phyloP scores from a whole-genome alignment of 2,329 filamentous ascomycete species.

The Aureobasidium sp. region DNA sequence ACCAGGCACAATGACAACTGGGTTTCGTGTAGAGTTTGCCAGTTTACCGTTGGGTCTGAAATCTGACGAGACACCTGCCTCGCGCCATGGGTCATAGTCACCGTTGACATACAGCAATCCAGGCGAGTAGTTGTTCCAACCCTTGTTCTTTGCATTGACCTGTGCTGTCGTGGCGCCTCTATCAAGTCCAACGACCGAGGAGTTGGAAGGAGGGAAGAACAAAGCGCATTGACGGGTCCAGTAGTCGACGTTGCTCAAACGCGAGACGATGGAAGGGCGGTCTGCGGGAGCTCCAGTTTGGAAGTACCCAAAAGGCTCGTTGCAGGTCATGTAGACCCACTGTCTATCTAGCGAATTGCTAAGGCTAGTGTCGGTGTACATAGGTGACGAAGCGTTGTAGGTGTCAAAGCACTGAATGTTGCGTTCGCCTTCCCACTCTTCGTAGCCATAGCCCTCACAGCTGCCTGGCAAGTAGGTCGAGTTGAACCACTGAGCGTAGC shows the following conservation, averaged over 20 bases:
- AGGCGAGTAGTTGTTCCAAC: conserved; percentile 47
- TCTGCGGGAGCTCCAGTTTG: conserved; percentile 46
- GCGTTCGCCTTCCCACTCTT: conserved; percentile 34
- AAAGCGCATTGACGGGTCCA: conserved; percentile 50
- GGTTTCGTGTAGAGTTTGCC: conserved; percentile 37
- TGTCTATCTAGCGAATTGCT: conserved; percentile 44
- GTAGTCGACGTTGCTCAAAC: conserved; percentile 46
- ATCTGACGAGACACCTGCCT: conserved; percentile 46
- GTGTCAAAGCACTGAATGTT: conserved; percentile 48
- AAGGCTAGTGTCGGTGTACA: conserved; percentile 46
- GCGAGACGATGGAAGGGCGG: conserved; percentile 45
- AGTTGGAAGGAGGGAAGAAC: conserved; percentile 47
- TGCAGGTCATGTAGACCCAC: conserved; percentile 57
- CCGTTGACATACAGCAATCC: conserved; percentile 54
- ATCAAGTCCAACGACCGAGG: conserved; percentile 45
- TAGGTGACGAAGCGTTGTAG: conserved; percentile 42
- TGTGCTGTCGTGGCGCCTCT: conserved; percentile 41
- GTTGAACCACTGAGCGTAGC: conserved; percentile 50
- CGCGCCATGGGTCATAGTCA: conserved; percentile 54
- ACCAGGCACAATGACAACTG: conserved; percentile 48
- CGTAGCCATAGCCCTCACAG: conserved; percentile 45
- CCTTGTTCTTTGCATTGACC: conserved; percentile 49
- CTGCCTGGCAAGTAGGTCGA: conserved; percentile 40
- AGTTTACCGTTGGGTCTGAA: conserved; percentile 51
- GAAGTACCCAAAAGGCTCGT: conserved; percentile 55